Conservation (phyloP, 1,139 yeast genomes). For the Suhomyces wounanorum region DNA sequence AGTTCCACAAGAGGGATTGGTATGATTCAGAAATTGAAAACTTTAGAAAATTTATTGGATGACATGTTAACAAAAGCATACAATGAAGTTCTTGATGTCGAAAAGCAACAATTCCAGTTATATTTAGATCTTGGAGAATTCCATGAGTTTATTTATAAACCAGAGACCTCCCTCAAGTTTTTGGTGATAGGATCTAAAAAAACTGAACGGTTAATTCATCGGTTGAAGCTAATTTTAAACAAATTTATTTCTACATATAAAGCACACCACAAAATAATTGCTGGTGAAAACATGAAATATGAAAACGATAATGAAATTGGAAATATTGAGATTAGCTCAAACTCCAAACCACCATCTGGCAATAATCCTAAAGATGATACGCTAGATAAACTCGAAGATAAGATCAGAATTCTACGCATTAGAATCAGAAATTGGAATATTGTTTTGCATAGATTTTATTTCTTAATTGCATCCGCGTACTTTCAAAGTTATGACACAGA, state of each 20-base stretch:
- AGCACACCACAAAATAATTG: constrained; percentile 1
- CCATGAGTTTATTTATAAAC: constrained; percentile 53
- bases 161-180: constrained; percentile 48
- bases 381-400: constrained; percentile 27
- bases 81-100: constrained; percentile 49
- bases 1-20: constrained; percentile 17
- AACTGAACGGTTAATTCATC: constrained; percentile 30
- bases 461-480: constrained; percentile 79
- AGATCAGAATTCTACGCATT: constrained; percentile 24
- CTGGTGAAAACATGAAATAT: constrained; percentile 8
- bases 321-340: constrained; percentile 15
- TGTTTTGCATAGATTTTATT: constrained; percentile 70
- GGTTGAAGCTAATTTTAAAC: constrained; percentile 24
- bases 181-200: constrained; percentile 44
- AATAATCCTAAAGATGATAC: constrained; percentile 20
- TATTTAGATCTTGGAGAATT: constrained; percentile 63
- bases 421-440: constrained; percentile 57
- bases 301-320: constrained; percentile 28
- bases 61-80: constrained; percentile 60
- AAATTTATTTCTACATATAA: constrained; percentile 20
- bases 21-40: constrained; percentile 45
- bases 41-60: constrained; percentile 66
- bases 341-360: constrained; percentile 5
- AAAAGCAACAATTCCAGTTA: constrained; percentile 48
- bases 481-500: constrained; percentile 57